Conservation (phyloP, 768 basidiomycete genomes). For the Tricholoma furcatifolium region DNA sequence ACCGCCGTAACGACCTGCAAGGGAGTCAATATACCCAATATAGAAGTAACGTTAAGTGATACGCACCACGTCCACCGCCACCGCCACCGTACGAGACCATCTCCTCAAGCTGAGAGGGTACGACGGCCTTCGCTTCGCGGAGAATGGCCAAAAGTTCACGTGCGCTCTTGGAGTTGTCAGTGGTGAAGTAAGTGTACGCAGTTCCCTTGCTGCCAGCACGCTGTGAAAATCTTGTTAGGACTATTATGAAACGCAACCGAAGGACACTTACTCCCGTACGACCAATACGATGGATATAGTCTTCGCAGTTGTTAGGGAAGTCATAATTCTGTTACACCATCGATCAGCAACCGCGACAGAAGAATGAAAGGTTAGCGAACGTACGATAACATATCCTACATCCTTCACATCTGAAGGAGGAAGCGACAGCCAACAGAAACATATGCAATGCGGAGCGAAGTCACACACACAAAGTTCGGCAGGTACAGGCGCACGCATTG, state of each 20-base stretch:
- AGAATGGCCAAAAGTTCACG: constrained; percentile 88
- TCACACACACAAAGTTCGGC: constrained; percentile 28
- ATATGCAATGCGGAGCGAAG: constrained; percentile 34
- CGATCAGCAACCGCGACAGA: constrained; percentile 6
- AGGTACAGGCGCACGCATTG: constrained; percentile 21
- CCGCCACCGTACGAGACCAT: constrained; percentile 88
- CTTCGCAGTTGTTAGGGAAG: constrained; percentile 97
- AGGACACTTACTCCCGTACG: constrained; percentile 77
- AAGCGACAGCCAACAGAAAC: constrained; percentile 28
- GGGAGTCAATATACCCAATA: constrained; percentile 8
- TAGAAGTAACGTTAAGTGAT: not conserved
- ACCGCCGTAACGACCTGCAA: constrained; percentile 61
- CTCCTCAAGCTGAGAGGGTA: constrained; percentile 90
- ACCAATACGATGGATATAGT: constrained; percentile 98
- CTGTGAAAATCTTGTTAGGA: constrained; percentile 34
- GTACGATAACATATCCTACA: constrained; percentile 93
- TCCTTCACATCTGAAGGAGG: constrained; percentile 90
- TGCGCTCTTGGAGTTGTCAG: constrained; percentile 92
- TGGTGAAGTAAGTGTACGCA: constrained; percentile 95
- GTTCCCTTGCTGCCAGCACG: constrained; percentile 91
- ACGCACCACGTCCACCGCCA: constrained; percentile 69
- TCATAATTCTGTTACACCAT: constrained; percentile 77
- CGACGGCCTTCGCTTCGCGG: constrained; percentile 78
- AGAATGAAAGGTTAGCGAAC: constrained; percentile 30
- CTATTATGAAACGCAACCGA: not conserved